Conservation (phyloP, 441 rosid species). For the Populus trichocarpa region DNA sequence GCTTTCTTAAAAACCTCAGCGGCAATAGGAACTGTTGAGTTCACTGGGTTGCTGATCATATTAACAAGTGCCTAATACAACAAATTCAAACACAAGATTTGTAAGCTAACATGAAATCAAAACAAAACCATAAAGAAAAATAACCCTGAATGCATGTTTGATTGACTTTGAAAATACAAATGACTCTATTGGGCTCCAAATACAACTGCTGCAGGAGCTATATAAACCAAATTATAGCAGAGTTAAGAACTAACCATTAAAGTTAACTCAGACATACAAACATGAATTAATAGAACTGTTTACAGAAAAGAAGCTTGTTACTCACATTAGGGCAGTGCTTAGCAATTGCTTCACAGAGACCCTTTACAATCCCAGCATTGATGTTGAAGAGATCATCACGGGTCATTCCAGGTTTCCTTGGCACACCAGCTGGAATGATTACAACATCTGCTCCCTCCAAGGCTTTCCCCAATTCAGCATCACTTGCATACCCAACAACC, state of each 20-base stretch:
- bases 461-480: conserved; percentile 70
- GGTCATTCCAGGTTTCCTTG: conserved; percentile 96
- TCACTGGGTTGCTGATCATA: conserved; percentile 97
- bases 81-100: neutral
- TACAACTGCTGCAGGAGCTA: neutral
- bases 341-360: conserved; percentile 65
- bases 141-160: neutral
- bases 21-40: conserved; percentile 95
- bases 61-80: conserved; percentile 72
- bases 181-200: neutral
- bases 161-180: neutral
- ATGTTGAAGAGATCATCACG: conserved; percentile 96
- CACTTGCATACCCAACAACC: conserved; percentile 73
- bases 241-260: neutral
- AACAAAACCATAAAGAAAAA: no score
- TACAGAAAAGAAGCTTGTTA: neutral
- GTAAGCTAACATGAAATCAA: neutral
- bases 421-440: conserved; percentile 94
- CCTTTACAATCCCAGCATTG: conserved; percentile 91
- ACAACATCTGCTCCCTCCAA: conserved; percentile 83
- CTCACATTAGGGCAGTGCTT: conserved; percentile 90
- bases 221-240: neutral
- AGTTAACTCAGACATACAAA: neutral
- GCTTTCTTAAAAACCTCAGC: conserved; percentile 96
- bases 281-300: neutral